Conservation (phyloP, 306 rosid genomes). For the Prosopis cineraria region DNA sequence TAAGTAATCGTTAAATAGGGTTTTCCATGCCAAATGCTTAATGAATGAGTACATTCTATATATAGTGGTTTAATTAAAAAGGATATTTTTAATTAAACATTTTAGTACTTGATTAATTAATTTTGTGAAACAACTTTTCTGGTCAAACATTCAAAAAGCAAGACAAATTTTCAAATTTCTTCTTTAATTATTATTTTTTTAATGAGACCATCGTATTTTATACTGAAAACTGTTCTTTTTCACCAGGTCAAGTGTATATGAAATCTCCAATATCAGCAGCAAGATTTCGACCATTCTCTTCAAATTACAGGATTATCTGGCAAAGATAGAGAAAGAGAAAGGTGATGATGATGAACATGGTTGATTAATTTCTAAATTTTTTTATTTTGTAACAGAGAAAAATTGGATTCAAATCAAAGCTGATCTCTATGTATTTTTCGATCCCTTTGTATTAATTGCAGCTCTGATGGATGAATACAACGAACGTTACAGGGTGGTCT, state of each 20-base stretch:
- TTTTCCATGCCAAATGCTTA: too few species aligned
- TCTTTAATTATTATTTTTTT: neutral
- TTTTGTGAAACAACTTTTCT: too few species aligned
- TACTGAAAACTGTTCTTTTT: neutral
- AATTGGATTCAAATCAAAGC: neutral
- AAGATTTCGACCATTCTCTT: conserved; percentile 18
- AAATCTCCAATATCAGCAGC: conserved; percentile 22
- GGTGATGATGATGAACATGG: conserved; percentile 7
- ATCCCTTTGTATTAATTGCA: too few species aligned
- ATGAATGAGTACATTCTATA: too few species aligned
- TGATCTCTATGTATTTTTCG: neutral
- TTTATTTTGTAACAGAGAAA: neutral
- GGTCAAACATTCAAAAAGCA: too few species aligned
- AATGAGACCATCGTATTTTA: neutral
- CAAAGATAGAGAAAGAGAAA: conserved; percentile 25
- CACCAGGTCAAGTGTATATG: conserved; percentile 28
- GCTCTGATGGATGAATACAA: conserved; percentile 40
- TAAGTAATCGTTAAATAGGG: too few species aligned
- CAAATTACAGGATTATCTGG: conserved; percentile 27
- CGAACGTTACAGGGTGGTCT: conserved; percentile 30
- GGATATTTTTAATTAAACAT: too few species aligned
- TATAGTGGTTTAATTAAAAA: too few species aligned
- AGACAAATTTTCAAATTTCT: neutral
- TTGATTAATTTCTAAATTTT: neutral
- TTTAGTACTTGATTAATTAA: too few species aligned